These are phyloP conservation scores for Myochromella boudieri DNA, from an alignment of 768 basidiomycete genomes.

Conservation along the genomic window DNA sequence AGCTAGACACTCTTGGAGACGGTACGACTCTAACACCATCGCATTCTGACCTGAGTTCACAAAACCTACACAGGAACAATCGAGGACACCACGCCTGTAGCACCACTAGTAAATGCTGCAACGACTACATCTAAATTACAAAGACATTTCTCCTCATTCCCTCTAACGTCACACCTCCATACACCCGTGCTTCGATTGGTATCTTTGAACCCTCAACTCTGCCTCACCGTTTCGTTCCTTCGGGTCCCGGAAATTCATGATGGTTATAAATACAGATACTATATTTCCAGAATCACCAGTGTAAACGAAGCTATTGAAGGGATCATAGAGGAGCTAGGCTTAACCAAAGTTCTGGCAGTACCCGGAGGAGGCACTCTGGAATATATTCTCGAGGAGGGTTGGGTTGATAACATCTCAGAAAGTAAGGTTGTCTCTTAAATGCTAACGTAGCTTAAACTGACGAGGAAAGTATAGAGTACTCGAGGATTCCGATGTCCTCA, in stretches of 20 bases:
- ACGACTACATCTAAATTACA: conserved; percentile 32
- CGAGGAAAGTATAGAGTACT: conserved; percentile 33
- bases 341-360: conserved; percentile 63
- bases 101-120: conserved; percentile 49
- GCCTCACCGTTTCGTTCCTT: conserved; percentile 51
- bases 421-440: conserved; percentile 42
- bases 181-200: conserved; percentile 69
- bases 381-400: conserved; percentile 74
- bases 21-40: conserved; percentile 35
- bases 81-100: conserved; percentile 41
- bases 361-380: conserved; percentile 69
- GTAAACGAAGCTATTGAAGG: conserved; percentile 53
- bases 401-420: conserved; percentile 49
- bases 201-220: conserved; percentile 63
- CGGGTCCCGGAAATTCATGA: conserved; percentile 81
- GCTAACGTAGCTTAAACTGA: not conserved
- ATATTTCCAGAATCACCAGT: conserved; percentile 57
- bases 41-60: not conserved
- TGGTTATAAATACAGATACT: conserved; percentile 63
- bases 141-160: conserved; percentile 69
- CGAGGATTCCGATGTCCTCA: conserved; percentile 43
- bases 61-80: conserved; percentile 44
- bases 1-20: conserved; percentile 62
- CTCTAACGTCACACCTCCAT: conserved; percentile 67
- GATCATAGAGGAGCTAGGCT: conserved; percentile 64